Evolutionary conservation across 2,329 filamentous ascomycete genomes (phyloP), one percentile per base, ranked within the genome.

Genomic region (Pseudopyricularia javanii): DNA sequence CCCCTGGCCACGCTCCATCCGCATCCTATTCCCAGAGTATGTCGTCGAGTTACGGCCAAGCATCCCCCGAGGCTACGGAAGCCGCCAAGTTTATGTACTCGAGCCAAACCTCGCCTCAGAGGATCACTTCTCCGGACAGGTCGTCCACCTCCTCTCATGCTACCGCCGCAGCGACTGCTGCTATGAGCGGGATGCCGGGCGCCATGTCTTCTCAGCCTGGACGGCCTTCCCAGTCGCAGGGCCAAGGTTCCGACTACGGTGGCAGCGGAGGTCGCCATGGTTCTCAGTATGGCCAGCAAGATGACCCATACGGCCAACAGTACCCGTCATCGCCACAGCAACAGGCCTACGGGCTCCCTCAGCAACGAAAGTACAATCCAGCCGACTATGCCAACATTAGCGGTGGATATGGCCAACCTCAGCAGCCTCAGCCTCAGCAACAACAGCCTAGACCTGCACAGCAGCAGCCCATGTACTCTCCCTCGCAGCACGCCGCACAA

Each of bases 291-390:
- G 59, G 54, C 20, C 59, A 59, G 7, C 65, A 64, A 53, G 64
- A 64, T n/a, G 62, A 62, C 20, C 59, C 63, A 5, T 64, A 66
- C 28, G 65, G 66, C 62, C 3, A 70, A 69, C 55, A 45, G 26
- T 26, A 45, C 28, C 40, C 26, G 15, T 45, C 40, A 15, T 22
- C 40, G 11, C 50, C 63, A 11, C 57, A 51, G 24, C 65, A 64
- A 47, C 65, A 66, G 7, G 20, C 51, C 33, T 67, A 66, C 43
- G 61, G 64, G 54, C 68, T 68, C 55, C 64, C 66, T 49, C 68
- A 70, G 56, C 80, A 84, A 59, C 73, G 81, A 40, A 81, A 80
- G 59, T 93, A 93, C 65, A 88, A 93, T 64, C 88, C 88, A 28
- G 81, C 80, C 24, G 84, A 85, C 57, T 93, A 91, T 64, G 85